Conservation (phyloP, 106 monocot genomes). For the Apostasia ramifera region DNA sequence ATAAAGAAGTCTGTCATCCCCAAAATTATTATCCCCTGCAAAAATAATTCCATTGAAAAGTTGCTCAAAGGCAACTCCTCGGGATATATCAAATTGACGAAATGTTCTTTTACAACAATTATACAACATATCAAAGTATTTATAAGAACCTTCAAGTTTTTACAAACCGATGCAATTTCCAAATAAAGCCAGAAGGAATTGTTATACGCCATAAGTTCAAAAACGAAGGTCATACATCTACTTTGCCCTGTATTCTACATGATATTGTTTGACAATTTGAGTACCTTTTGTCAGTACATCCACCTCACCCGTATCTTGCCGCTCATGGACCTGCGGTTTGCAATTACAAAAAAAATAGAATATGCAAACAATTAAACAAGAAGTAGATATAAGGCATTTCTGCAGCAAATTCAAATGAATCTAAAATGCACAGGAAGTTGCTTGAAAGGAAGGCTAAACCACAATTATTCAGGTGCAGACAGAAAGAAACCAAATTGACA, state of each 20-base stretch:
- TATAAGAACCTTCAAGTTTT: too few species aligned
- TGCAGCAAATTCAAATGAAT: too few species aligned
- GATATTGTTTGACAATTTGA: not conserved
- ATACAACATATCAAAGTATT: not conserved
- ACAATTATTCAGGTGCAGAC: too few species aligned
- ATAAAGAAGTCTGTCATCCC: conserved; percentile 77
- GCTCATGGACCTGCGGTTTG: conserved; percentile 51
- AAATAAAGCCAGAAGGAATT: too few species aligned
- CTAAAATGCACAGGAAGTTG: too few species aligned
- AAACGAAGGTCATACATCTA: not conserved
- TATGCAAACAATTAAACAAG: not conserved
- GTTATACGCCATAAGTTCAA: too few species aligned
- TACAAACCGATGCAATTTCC: too few species aligned
- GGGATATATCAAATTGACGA: not conserved
- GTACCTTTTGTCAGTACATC: conserved; percentile 81
- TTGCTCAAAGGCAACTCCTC: not conserved
- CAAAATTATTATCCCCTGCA: conserved; percentile 90
- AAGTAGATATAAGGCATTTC: too few species aligned
- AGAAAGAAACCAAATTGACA: too few species aligned
- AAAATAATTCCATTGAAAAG: not conserved
- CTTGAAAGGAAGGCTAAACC: too few species aligned
- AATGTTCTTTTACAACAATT: not conserved
- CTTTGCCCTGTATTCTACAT: not conserved
- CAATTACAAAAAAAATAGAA: not conserved
- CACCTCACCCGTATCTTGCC: conserved; percentile 58